Evolutionary conservation across 371 early-diverging fungal species (phyloP).

Genomic region (Neoconidiobolus thromboides): DNA sequence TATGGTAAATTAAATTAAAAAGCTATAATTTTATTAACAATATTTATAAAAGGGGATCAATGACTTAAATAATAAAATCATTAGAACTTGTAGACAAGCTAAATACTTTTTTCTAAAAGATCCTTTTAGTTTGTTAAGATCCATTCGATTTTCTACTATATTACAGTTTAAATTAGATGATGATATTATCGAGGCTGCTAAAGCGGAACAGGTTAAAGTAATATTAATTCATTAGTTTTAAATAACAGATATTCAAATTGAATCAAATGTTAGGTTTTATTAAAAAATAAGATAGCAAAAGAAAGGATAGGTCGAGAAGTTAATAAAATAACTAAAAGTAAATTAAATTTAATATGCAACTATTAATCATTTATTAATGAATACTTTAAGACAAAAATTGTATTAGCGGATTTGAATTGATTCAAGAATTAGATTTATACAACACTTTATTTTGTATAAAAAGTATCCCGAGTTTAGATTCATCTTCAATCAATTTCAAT

Average conservation of each 20-base stretch:
- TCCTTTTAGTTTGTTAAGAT: slow-evolving; percentile 92
- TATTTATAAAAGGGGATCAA: slow-evolving; percentile 30
- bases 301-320: slow-evolving; percentile 93
- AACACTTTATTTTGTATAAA: neutral
- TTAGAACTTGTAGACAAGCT: slow-evolving; percentile 90
- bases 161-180: slow-evolving; percentile 64
- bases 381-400: neutral
- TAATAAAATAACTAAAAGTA: slow-evolving; percentile 80
- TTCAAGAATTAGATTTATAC: neutral
- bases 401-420: neutral
- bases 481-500: too few relatives aligned
- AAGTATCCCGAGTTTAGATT: neutral
- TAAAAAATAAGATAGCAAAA: slow-evolving; percentile 75
- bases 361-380: too few relatives aligned
- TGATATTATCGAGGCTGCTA: slow-evolving; percentile 43
- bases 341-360: neutral
- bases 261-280: slow-evolving; percentile 19
- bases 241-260: neutral
- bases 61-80: slow-evolving; percentile 46
- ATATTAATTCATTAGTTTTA: neutral
- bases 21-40: neutral
- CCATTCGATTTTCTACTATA: slow-evolving; percentile 87
- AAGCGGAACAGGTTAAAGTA: slow-evolving; percentile 31
- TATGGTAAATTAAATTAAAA: slow-evolving; percentile 15
- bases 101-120: slow-evolving; percentile 91